Conservation (phyloP, 345 rosid species). For the Pistacia integerrima region DNA sequence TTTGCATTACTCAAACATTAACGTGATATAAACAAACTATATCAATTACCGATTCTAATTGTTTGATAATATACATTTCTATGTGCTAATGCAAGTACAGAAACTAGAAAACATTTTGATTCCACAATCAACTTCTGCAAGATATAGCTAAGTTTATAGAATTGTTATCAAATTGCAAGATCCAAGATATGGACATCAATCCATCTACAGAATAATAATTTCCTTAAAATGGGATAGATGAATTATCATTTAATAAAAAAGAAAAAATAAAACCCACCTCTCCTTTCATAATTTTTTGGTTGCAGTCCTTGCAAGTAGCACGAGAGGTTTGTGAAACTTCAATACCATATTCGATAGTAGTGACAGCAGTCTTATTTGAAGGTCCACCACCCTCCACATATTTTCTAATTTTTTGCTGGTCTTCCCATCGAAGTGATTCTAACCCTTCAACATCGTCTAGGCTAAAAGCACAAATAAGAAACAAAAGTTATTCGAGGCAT, state of each 20-base stretch:
- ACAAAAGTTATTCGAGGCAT: constrained; percentile 7
- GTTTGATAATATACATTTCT: neutral
- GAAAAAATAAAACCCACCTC: constrained; percentile 46
- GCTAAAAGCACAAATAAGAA: constrained; percentile 36
- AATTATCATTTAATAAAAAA: neutral
- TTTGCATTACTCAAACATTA: constrained; percentile 7
- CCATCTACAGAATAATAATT: neutral
- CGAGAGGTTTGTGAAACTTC: constrained; percentile 88
- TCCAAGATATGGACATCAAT: neutral
- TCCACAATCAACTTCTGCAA: neutral
- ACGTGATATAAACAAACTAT: neutral
- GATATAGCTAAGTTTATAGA: neutral
- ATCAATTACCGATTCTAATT: neutral
- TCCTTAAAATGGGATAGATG: neutral
- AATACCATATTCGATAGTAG: constrained; percentile 50
- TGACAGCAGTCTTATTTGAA: constrained; percentile 13
- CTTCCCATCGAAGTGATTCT: constrained; percentile 95
- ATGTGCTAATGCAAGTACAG: neutral
- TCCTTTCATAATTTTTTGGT: constrained; percentile 79
- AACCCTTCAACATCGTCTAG: constrained; percentile 86
- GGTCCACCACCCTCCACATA: constrained; percentile 60
- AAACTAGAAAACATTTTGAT: neutral
- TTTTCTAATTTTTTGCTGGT: constrained; percentile 77
- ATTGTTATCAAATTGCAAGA: neutral
- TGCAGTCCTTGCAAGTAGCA: constrained; percentile 73